These are phyloP conservation scores for Saccharomycopsis phalli DNA, from an alignment of 1,139 yeast genomes.

Conservation along the genomic window DNA sequence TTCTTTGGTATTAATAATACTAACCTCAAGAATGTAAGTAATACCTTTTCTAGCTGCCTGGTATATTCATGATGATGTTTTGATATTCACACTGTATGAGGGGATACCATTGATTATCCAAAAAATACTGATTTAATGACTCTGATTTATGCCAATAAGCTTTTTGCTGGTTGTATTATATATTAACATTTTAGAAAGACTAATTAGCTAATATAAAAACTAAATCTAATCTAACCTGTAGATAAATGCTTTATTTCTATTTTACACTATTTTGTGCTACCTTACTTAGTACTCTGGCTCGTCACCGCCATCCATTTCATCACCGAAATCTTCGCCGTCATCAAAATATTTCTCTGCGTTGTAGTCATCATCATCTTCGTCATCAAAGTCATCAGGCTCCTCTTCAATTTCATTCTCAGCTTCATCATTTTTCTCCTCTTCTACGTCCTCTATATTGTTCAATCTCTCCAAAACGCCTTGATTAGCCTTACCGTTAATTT, in stretches of 20 bases:
- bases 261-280: no score
- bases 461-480: slow-evolving; percentile 47
- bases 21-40: not conserved
- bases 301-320: slow-evolving; percentile 45
- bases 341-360: slow-evolving; percentile 70
- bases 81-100: slow-evolving; percentile 62
- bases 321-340: slow-evolving; percentile 42
- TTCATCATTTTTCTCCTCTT: slow-evolving; percentile 38
- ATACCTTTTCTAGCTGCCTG: not conserved
- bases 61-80: slow-evolving; percentile 38
- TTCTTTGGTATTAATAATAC: not conserved
- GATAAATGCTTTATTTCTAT: not conserved
- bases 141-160: no score
- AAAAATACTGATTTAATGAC: slow-evolving; percentile 71
- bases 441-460: slow-evolving; percentile 51
- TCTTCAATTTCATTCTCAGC: slow-evolving; percentile 46
- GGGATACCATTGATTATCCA: slow-evolving; percentile 42
- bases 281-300: slow-evolving; percentile 54
- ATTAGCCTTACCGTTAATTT: slow-evolving; percentile 28
- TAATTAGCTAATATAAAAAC: no score
- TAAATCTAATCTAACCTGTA: no score
- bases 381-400: slow-evolving; percentile 70
- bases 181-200: no score
- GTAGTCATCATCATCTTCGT: slow-evolving; percentile 66
- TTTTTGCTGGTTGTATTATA: no score